Percentiles rank a stretch among this genome's conserved stretches.
These are phyloP conservation scores for Penicillium brevicompactum DNA, from an alignment of 2,329 filamentous ascomycete genomes.

Conservation along the genomic window DNA sequence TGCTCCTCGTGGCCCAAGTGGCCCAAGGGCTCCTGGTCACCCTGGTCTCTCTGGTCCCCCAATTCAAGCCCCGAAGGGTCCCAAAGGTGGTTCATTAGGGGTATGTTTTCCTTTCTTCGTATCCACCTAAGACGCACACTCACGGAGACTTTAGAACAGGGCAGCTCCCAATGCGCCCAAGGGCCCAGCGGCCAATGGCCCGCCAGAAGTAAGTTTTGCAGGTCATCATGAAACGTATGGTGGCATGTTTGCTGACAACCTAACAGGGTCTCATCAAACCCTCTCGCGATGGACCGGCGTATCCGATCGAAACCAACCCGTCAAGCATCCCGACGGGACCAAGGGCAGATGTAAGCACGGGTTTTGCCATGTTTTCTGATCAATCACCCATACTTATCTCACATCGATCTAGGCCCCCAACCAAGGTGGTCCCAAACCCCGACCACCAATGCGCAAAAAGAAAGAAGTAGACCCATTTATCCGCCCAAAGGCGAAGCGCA, in stretches of 20 bases:
- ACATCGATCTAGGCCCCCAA: constrained; percentile 19
- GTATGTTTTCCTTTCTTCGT: not conserved
- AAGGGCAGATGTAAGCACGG: constrained; percentile 24
- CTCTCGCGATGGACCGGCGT: constrained; percentile 40
- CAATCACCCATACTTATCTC: constrained; percentile 14
- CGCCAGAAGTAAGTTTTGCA: constrained; percentile 17
- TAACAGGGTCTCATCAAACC: constrained; percentile 43
- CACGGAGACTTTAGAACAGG: not conserved
- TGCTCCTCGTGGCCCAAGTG: not conserved
- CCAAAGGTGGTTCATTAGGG: constrained; percentile 10
- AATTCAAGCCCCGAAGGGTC: constrained; percentile 22
- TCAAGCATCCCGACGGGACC: constrained; percentile 16
- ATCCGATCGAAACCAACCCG: constrained; percentile 26
- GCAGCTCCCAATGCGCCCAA: constrained; percentile 13
- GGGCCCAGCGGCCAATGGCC: constrained; percentile 16
- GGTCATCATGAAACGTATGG: not conserved
- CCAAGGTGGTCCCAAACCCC: constrained; percentile 16
- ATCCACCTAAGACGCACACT: not conserved
- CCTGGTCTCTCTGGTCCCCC: not conserved
- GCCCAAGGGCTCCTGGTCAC: not conserved
- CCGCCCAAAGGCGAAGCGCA: constrained; percentile 40
- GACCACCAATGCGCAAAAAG: constrained; percentile 40
- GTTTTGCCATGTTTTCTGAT: constrained; percentile 2
- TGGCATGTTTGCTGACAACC: constrained; percentile 26
- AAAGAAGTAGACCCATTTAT: constrained; percentile 46